A percentile compares a stretch with the other conserved stretches of the same genome.
phyloP scores from a whole-genome alignment of 352 stramenopile genomes.

The Phytophthora foliorum region DNA sequence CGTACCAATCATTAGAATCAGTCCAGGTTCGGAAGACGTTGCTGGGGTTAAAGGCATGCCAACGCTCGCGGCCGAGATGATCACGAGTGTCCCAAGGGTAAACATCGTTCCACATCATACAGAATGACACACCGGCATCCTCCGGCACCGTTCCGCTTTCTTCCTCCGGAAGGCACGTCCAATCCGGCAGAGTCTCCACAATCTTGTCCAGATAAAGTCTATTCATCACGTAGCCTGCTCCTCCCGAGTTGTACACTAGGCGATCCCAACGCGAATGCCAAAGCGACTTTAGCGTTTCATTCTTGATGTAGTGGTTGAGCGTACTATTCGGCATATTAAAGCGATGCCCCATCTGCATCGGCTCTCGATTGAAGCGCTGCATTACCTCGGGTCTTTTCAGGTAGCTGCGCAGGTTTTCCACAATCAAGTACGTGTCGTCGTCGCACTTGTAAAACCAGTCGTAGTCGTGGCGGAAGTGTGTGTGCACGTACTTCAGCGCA shows the following conservation, averaged over 20 bases:
- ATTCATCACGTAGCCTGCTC: slow-evolving; percentile 80
- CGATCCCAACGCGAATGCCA: slow-evolving; percentile 57
- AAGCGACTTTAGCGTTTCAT: slow-evolving; percentile 49
- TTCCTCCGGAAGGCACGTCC: slow-evolving; percentile 64
- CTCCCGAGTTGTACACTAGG: slow-evolving; percentile 84
- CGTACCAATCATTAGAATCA: slow-evolving; percentile 65
- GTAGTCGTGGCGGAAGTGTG: slow-evolving; percentile 73
- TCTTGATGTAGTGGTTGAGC: slow-evolving; percentile 70
- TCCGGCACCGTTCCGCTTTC: slow-evolving; percentile 74
- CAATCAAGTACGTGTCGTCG: slow-evolving; percentile 79
- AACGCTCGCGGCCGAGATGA: slow-evolving; percentile 67
- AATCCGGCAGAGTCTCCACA: slow-evolving; percentile 51
- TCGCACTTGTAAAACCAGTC: slow-evolving; percentile 90
- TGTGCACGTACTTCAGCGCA: slow-evolving; percentile 68
- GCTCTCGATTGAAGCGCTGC: slow-evolving; percentile 52
- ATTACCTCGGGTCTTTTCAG: slow-evolving; percentile 68
- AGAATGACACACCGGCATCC: slow-evolving; percentile 79
- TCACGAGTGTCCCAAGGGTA: slow-evolving; percentile 83
- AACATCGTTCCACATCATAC: slow-evolving; percentile 81
- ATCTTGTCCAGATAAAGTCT: slow-evolving; percentile 72
- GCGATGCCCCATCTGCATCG: slow-evolving; percentile 81
- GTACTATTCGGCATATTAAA: slow-evolving; percentile 67
- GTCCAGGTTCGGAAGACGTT: slow-evolving; percentile 47
- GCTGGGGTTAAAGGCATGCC: slow-evolving; percentile 68
- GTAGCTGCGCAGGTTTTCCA: slow-evolving; percentile 78